Evolutionary conservation across 495 filamentous ascomycete species (phyloP).

Genomic region (Penicillium turbatum): DNA sequence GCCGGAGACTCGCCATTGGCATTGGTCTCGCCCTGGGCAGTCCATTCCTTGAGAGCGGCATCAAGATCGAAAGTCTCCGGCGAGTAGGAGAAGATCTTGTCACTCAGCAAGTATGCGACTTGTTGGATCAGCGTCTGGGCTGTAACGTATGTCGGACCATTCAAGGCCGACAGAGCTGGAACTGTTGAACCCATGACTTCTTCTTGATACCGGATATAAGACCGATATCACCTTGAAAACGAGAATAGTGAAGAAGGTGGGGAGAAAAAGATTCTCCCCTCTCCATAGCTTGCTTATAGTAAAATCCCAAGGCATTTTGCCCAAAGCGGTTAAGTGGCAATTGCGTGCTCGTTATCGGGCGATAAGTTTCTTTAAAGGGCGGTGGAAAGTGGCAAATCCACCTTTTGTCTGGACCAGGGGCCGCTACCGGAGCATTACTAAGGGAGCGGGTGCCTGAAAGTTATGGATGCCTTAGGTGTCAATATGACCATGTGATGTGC

Average conservation of each 20-base stretch:
- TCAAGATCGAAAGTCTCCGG: constrained; percentile 90
- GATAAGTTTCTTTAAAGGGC: constrained; percentile 10
- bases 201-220: constrained; percentile 27
- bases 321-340: constrained; percentile 36
- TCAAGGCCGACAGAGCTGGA: constrained; percentile 57
- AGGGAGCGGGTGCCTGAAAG: background rate
- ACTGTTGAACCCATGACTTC: constrained; percentile 33
- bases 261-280: constrained; percentile 19
- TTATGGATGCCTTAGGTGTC: background rate
- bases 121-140: constrained; percentile 92
- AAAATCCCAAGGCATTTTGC: constrained; percentile 31
- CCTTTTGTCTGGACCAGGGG: background rate
- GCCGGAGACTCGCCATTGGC: constrained; percentile 73
- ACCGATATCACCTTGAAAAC: constrained; percentile 26
- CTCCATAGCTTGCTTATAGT: constrained; percentile 24
- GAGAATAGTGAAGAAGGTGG: constrained; percentile 23
- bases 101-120: constrained; percentile 86
- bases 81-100: constrained; percentile 96
- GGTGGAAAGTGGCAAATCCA: constrained; percentile 14
- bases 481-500: too few relatives aligned
- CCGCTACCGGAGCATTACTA: constrained; percentile 17
- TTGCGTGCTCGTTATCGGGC: constrained; percentile 19
- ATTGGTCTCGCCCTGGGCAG: constrained; percentile 60
- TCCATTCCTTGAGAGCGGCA: constrained; percentile 73
- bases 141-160: constrained; percentile 85